Evolutionary conservation across 768 basidiomycete genomes (phyloP).

Genomic region (Sarcodon sp.): DNA sequence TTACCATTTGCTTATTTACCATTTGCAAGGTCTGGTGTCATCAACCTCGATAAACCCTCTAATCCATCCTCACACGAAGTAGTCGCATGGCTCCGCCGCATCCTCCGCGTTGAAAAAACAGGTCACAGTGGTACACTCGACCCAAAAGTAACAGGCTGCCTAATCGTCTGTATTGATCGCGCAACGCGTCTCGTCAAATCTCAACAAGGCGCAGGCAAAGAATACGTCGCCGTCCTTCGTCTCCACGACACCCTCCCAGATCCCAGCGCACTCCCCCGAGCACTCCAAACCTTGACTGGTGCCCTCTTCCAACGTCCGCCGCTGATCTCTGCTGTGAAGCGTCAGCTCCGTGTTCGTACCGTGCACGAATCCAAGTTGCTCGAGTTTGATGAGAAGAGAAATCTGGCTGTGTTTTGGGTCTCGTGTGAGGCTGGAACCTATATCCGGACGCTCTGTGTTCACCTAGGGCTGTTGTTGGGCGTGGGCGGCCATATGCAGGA

Average conservation of each 20-base stretch:
- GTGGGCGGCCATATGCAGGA: conserved; percentile 99
- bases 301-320: conserved; percentile 98
- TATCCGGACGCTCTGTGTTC: conserved; percentile 93
- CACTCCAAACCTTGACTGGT: conserved; percentile 92
- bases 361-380: conserved; percentile 93
- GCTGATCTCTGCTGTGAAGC: conserved; percentile 97
- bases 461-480: conserved; percentile 85
- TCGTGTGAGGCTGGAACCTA: conserved; percentile 98
- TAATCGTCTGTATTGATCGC: conserved; percentile 98
- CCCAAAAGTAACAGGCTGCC: conserved; percentile 97
- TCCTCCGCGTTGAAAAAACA: conserved; percentile 93
- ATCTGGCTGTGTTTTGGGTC: conserved; percentile 96
- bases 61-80: conserved; percentile 99
- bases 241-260: conserved; percentile 75
- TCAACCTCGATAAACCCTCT: conserved; percentile 98
- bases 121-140: conserved; percentile 98
- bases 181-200: conserved; percentile 96
- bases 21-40: conserved; percentile 75
- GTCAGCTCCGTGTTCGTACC: conserved; percentile 93
- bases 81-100: conserved; percentile 97
- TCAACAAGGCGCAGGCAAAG: conserved; percentile 97
- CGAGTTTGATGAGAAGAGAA: conserved; percentile 96
- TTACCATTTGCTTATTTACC: not conserved
- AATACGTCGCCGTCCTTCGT: conserved; percentile 94
- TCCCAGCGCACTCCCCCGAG: conserved; percentile 80